Base-by-base conservation (phyloP, 2,329 filamentous ascomycete genomes). In the Alternaria gaisen region DNA sequence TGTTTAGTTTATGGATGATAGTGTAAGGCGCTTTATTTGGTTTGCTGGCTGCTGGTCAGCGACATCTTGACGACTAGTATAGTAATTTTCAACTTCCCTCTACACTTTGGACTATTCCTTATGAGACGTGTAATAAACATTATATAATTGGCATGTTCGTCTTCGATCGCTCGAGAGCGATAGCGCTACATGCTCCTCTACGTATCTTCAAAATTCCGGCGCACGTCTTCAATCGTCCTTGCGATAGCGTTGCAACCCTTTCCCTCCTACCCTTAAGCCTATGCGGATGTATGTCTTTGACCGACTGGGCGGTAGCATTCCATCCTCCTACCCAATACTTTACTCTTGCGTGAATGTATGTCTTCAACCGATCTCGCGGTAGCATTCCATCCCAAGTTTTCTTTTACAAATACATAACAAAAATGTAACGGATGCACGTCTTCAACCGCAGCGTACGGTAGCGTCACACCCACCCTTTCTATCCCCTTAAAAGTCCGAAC, bases 331-430 rank as follows among this genome's bases (percentile, higher is more conserved):
- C 44, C 22, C 10, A 7, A 3, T 8, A 42, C 16, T 10, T 22
- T 46, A 53, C 9, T 48, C 28, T 43, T 26, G 52, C 53, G 28
- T 32, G 32, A 56, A 63, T 66, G 67, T 61, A 71, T 68, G 71
- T 73, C 71, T 72, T 73, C 59, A 52, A 73, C 67, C 70, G 63
- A 30, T 7, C 44, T 53, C 26, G 66, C 63, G 66, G 68, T 73
- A 74, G 72, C 72, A 70, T 71, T 52, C 57, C 70, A 69, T 59
- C 61, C 58, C 41, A 26, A 22, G 9, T 4, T 4, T 14, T 24
- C 24, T 12, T 24, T 7, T 34, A 43, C 38, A 51, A 51, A 41
- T 20, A 44, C 18, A 38, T 8, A 24, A 48, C 18, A 34, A 51
- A 18, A 34, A 51, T 18, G 40, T 14, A 43, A 51, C 8, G 26